Evolutionary conservation across 148 eudicot genomes (phyloP), one percentile per base, ranked within the genome.

Genomic region (Arbutus unedo): DNA sequence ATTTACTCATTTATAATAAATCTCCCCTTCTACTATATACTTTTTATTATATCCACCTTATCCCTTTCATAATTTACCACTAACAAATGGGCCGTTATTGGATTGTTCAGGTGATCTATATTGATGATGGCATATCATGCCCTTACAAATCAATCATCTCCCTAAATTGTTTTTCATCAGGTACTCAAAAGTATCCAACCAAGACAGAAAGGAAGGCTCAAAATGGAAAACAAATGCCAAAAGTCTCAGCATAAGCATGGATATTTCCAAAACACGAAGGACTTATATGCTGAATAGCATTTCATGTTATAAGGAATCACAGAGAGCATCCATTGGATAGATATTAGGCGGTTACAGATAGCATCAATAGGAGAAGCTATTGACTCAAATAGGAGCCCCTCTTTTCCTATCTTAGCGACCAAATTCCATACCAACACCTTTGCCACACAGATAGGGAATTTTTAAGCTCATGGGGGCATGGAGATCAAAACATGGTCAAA

Each of bases 401-500:
- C 55, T 41, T 6, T 23, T 25, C 43, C 43, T 45, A 41, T 49
- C 45, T 44, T 56, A 73, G 47, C 2, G 4, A 54, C 70, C 59
- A 13, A 21, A 10, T 21, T 10, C 55, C 55, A 75, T 21, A 21
- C 8, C 67, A 41, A 71, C 41, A 41, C 77, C 47, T 54, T 43
- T 13, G 9, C 15, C 67, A 43, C 7, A 72, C 56, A 56, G 25
- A 18, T 14, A n/a, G 11, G 45, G 38, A 16, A n/a, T 23, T 25
- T 70, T 8, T 55, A 64, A 48, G 72, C 21, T 60, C 23, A 21
- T 7, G 18, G 4, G 66, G 76, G 21, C 43, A 54, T 6, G 21
- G 14, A 19, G 51, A 56, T 18, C 10, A 11, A 43, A 72, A 60
- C 51, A 57, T 66, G 74, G 23, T 80, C 74, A 80, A 66, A 80